Conservation (phyloP, 73 alveolate species). For the Effrenium voratum region DNA sequence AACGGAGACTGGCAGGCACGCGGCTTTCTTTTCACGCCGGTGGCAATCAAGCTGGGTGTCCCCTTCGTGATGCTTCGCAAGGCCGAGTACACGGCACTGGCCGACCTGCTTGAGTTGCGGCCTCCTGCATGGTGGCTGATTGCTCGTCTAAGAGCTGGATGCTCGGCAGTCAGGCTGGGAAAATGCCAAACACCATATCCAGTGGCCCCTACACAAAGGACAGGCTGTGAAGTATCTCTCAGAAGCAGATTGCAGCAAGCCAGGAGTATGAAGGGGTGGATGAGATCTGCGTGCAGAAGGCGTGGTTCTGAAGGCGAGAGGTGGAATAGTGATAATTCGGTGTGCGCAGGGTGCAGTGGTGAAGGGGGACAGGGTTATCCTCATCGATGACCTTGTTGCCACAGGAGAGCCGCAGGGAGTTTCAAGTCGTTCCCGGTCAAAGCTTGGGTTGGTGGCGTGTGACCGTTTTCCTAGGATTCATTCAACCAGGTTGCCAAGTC, state of each 20-base stretch:
- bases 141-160: neutral
- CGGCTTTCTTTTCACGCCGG: constrained; percentile 89
- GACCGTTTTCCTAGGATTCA: no score
- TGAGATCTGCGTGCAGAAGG: constrained; percentile 89
- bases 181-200: constrained; percentile 92
- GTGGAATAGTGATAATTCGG: neutral
- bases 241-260: no score
- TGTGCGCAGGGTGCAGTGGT: constrained; percentile 71
- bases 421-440: no score
- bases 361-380: constrained; percentile 81
- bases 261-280: constrained; percentile 92
- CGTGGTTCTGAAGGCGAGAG: no score
- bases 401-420: no score
- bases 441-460: no score
- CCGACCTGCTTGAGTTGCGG: neutral
- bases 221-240: neutral
- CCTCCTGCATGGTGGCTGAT: neutral
- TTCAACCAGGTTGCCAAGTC: no score
- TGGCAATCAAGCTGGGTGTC: constrained; percentile 84
- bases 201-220: constrained; percentile 93
- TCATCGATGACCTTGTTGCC: constrained; percentile 79
- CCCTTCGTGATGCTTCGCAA: constrained; percentile 93
- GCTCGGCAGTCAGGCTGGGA: constrained; percentile 63
- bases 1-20: constrained; percentile 16
- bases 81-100: neutral